These are phyloP conservation scores for Puccinia sorghi DNA, from an alignment of 1,284 basidiomycete genomes.

Conservation along the genomic window DNA sequence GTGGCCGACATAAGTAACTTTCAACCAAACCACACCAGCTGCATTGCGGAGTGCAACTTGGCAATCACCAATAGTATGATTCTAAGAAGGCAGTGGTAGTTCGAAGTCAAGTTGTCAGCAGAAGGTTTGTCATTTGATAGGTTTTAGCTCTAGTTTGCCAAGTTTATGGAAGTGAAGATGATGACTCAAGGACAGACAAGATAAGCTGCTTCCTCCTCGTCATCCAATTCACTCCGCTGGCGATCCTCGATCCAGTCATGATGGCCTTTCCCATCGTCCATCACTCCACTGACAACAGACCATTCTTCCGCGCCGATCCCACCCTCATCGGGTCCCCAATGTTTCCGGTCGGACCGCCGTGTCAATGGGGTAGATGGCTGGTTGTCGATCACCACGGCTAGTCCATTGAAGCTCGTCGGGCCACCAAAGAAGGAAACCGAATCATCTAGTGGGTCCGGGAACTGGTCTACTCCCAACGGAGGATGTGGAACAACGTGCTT, in stretches of 20 bases:
- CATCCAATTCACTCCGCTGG: conserved; percentile 46
- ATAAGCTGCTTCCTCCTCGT: conserved; percentile 55
- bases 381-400: conserved; percentile 56
- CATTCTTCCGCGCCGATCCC: conserved; percentile 52
- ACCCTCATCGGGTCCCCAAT: conserved; percentile 46
- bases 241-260: conserved; percentile 54
- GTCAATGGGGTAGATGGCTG: conserved; percentile 54
- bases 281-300: conserved; percentile 55
- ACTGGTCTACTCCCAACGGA: conserved; percentile 38
- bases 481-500: conserved; percentile 47
- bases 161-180: background rate
- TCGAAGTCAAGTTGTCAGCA: background rate
- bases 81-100: conserved; percentile 11
- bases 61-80: conserved; percentile 55
- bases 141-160: background rate
- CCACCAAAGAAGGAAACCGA: conserved; percentile 56
- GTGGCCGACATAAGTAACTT: conserved; percentile 54
- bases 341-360: conserved; percentile 52
- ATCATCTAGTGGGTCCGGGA: conserved; percentile 52
- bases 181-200: conserved; percentile 44
- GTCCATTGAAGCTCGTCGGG: conserved; percentile 55
- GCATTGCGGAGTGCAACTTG: conserved; percentile 56
- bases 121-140: background rate
- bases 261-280: conserved; percentile 55
- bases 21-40: conserved; percentile 56